Evolutionary conservation across 768 basidiomycete species (phyloP).

Genomic region (Cyclocybe cylindracea): DNA sequence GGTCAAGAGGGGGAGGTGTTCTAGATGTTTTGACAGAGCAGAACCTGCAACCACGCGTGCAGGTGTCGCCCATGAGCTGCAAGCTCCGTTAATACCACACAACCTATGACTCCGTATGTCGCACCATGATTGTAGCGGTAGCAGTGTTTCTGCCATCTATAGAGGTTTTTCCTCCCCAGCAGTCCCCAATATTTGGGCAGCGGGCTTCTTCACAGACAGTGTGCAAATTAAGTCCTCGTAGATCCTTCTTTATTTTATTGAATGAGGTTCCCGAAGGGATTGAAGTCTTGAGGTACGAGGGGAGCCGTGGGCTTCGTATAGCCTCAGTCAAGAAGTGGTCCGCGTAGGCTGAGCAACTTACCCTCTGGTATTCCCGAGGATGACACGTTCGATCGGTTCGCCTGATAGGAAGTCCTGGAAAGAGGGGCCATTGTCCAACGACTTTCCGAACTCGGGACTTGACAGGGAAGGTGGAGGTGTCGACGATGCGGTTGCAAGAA

Average conservation of each 20-base stretch:
- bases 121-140: conserved; percentile 98
- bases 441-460: conserved; percentile 45
- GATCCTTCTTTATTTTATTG: conserved; percentile 91
- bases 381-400: conserved; percentile 55
- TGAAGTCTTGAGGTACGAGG: conserved; percentile 85
- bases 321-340: background rate
- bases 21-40: conserved; percentile 96
- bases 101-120: conserved; percentile 13
- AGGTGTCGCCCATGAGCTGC: conserved; percentile 98
- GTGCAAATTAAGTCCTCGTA: conserved; percentile 87
- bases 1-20: conserved; percentile 86
- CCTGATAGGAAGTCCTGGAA: conserved; percentile 83
- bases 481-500: conserved; percentile 30
- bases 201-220: conserved; percentile 99
- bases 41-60: conserved; percentile 96
- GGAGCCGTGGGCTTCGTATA: conserved; percentile 72
- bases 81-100: background rate
- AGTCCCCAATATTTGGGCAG: conserved; percentile 99
- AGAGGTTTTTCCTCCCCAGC: conserved; percentile 90
- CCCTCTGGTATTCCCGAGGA: conserved; percentile 74
- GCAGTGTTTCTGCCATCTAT: conserved; percentile 79
- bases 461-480: conserved; percentile 30
- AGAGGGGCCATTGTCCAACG: conserved; percentile 65
- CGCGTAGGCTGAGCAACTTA: conserved; percentile 30
- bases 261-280: conserved; percentile 90